phyloP scores from a whole-genome alignment of 345 rosid species.

The Eucalyptus regnans region DNA sequence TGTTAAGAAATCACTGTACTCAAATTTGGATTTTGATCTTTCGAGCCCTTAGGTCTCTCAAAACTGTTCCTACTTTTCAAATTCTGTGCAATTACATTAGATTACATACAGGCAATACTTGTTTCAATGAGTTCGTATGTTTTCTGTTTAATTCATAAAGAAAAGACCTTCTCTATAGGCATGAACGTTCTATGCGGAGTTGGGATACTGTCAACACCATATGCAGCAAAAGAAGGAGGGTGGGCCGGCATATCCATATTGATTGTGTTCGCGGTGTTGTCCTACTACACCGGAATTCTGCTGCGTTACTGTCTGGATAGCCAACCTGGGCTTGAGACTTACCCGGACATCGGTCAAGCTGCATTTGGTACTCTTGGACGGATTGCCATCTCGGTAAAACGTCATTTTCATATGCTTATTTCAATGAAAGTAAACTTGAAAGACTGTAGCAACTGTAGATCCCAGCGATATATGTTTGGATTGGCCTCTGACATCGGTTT shows the following conservation, averaged over 20 bases:
- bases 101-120: not conserved
- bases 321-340: constrained; percentile 75
- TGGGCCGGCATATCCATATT: constrained; percentile 67
- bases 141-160: not conserved
- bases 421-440: not conserved
- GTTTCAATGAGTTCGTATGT: not conserved
- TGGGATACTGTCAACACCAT: constrained; percentile 87
- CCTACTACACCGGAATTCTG: constrained; percentile 84
- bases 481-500: not conserved
- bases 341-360: constrained; percentile 93
- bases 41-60: not conserved
- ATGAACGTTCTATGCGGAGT: constrained; percentile 94
- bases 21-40: not conserved
- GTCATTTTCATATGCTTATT: not conserved
- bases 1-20: not conserved
- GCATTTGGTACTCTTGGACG: constrained; percentile 80
- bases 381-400: constrained; percentile 56
- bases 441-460: not conserved
- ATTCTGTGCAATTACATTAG: not conserved
- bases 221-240: constrained; percentile 90
- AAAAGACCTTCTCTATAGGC: constrained; percentile 22
- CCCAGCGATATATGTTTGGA: not conserved
- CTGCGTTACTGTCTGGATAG: constrained; percentile 82
- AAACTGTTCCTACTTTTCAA: not conserved
- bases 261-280: constrained; percentile 52